Percentiles rank a stretch among this genome's conserved stretches.
Conservation (phyloP, 208 protist genomes). For the Vickermania ingenoplastis region DNA sequence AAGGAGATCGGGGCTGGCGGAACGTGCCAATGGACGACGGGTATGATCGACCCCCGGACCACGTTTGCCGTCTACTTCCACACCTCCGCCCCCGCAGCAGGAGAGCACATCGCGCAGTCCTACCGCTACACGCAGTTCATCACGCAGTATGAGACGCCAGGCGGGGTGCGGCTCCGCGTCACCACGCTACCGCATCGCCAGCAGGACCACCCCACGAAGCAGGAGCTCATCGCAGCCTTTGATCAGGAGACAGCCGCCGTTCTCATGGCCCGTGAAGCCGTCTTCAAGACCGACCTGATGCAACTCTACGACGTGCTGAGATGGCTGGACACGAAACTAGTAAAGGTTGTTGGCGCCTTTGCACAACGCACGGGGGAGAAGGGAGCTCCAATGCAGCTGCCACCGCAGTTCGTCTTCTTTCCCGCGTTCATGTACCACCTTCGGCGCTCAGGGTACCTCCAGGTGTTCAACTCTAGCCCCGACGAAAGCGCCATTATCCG, state of each 20-base stretch:
- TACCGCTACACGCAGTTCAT: conserved; percentile 91
- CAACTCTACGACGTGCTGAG: conserved; percentile 96
- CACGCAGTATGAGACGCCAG: conserved; percentile 93
- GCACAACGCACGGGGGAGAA: conserved; percentile 90
- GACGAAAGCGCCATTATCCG: conserved; percentile 98
- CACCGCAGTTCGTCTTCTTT: conserved; percentile 92
- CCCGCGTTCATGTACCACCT: conserved; percentile 99
- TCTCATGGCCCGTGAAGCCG: conserved; percentile 94
- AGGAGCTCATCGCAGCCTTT: conserved; percentile 84
- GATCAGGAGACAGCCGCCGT: conserved; percentile 97
- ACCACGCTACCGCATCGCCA: conserved; percentile 71
- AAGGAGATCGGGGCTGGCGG: conserved; percentile 94
- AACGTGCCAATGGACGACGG: conserved; percentile 97
- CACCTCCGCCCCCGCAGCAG: conserved; percentile 33
- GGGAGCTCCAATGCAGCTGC: conserved; percentile 85
- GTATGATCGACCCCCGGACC: conserved; percentile 86
- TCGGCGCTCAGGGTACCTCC: conserved; percentile 94
- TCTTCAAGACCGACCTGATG: conserved; percentile 94
- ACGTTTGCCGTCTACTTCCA: conserved; percentile 98
- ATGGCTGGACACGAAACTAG: conserved; percentile 98
- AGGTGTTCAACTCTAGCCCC: conserved; percentile 96
- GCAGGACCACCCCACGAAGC: conserved; percentile 34
- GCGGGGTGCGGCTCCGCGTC: conserved; percentile 74
- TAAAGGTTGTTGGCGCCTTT: conserved; percentile 95
- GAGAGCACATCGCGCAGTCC: not conserved